A percentile compares a stretch with the other conserved stretches of the same genome.
These are phyloP conservation scores for Penicillium expansum DNA, from an alignment of 2,329 filamentous ascomycete species.

Conservation along the genomic window DNA sequence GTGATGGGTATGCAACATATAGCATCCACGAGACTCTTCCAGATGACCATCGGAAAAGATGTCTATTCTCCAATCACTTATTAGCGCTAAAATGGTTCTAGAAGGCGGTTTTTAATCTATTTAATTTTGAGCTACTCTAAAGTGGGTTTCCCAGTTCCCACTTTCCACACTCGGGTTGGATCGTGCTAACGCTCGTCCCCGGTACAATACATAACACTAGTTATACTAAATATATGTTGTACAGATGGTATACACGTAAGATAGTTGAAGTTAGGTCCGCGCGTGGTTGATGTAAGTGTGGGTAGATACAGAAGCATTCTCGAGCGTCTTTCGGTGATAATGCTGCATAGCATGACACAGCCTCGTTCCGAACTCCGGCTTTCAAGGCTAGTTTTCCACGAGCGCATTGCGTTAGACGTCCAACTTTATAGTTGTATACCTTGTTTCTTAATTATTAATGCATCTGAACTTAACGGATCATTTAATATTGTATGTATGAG, in stretches of 20 bases:
- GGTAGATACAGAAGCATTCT: background rate
- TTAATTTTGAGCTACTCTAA: conserved; percentile 1
- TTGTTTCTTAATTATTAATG: no score
- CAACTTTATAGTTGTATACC: background rate
- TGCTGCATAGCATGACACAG: background rate
- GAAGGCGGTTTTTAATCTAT: conserved; percentile 19
- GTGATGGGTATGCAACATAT: background rate
- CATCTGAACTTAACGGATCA: background rate
- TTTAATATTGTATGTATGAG: background rate
- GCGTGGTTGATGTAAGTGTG: conserved; percentile 1
- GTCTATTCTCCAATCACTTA: background rate
- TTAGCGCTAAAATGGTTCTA: conserved; percentile 21
- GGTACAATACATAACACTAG: conserved; percentile 3
- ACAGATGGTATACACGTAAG: background rate
- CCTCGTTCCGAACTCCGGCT: background rate
- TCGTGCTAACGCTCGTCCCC: conserved; percentile 11
- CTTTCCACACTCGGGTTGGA: conserved; percentile 10
- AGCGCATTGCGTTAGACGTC: background rate
- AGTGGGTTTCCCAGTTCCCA: conserved; percentile 6
- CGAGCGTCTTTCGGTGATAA: background rate
- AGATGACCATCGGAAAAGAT: background rate
- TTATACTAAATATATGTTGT: background rate
- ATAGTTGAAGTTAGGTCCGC: background rate
- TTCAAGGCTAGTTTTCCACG: background rate
- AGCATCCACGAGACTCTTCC: background rate